Conservation (phyloP, 202 grass and related monocot species). For the Eragrostis tef region DNA sequence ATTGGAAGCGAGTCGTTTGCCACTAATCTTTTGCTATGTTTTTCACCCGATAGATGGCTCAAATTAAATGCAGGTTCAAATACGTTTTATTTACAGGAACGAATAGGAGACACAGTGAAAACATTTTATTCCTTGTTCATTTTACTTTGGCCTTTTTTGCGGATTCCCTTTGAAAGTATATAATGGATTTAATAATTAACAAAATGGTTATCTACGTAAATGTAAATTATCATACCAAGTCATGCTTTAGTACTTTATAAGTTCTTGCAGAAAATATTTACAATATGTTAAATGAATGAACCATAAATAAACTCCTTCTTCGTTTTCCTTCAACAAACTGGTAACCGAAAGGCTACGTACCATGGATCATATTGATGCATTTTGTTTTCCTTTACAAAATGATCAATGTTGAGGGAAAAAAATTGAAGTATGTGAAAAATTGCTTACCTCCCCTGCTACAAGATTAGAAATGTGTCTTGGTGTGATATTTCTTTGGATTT, state of each 20-base stretch:
- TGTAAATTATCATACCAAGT: too few relatives aligned
- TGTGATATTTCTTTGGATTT: too few relatives aligned
- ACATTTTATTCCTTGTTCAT: too few relatives aligned
- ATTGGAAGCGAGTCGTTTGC: neutral
- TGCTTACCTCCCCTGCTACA: too few relatives aligned
- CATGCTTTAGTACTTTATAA: too few relatives aligned
- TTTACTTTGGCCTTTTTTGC: too few relatives aligned
- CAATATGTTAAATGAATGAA: too few relatives aligned
- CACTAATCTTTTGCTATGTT: neutral
- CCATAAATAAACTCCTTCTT: neutral
- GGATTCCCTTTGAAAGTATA: neutral
- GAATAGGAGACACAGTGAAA: too few relatives aligned
- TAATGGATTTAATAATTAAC: too few relatives aligned
- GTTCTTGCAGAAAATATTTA: too few relatives aligned
- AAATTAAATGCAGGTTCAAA: neutral
- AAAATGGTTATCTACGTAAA: neutral
- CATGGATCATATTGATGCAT: neutral
- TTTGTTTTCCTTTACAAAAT: neutral
- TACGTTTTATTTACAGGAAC: neutral
- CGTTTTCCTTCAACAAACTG: neutral
- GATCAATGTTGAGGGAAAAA: neutral
- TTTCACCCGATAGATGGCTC: neutral
- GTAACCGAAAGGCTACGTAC: neutral
- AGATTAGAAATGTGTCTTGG: too few relatives aligned
- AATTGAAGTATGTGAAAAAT: too few relatives aligned